phyloP scores from a whole-genome alignment of 352 stramenopile genomes.

The Thalassiosira mediterranea region DNA sequence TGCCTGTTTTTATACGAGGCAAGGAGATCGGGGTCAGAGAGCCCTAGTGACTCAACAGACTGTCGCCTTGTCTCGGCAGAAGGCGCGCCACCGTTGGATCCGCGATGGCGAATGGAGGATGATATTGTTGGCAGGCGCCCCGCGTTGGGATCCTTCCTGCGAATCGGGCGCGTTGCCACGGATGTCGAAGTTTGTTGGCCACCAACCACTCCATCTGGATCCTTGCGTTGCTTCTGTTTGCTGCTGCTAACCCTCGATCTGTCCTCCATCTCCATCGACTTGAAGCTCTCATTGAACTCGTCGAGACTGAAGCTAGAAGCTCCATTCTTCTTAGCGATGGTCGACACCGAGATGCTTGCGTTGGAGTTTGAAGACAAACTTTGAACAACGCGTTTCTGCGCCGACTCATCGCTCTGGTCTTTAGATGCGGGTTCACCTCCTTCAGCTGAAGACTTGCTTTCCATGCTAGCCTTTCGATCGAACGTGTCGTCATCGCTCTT shows the following conservation, averaged over 20 bases:
- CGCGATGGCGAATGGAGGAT: background rate
- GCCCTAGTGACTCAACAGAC: background rate
- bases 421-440: background rate
- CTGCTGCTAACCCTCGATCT: background rate
- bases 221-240: too few species aligned
- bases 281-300: conserved; percentile 47
- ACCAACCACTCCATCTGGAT: conserved; percentile 7
- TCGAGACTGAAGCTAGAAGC: conserved; percentile 19
- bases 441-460: background rate
- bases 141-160: conserved; percentile 9
- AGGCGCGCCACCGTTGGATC: background rate
- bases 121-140: background rate
- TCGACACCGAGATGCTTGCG: background rate
- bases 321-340: conserved; percentile 5
- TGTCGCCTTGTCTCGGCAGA: background rate
- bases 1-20: background rate
- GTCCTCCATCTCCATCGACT: conserved; percentile 51
- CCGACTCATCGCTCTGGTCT: background rate
- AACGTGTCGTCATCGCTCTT: background rate
- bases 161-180: background rate
- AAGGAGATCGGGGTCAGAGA: conserved; percentile 28
- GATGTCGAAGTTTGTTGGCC: background rate
- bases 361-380: conserved; percentile 8
- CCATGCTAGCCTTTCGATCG: too few species aligned
- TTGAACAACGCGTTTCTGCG: conserved; percentile 1